These are phyloP conservation scores for Polyporus tsugae DNA, from an alignment of 1,284 basidiomycete species.

Conservation along the genomic window DNA sequence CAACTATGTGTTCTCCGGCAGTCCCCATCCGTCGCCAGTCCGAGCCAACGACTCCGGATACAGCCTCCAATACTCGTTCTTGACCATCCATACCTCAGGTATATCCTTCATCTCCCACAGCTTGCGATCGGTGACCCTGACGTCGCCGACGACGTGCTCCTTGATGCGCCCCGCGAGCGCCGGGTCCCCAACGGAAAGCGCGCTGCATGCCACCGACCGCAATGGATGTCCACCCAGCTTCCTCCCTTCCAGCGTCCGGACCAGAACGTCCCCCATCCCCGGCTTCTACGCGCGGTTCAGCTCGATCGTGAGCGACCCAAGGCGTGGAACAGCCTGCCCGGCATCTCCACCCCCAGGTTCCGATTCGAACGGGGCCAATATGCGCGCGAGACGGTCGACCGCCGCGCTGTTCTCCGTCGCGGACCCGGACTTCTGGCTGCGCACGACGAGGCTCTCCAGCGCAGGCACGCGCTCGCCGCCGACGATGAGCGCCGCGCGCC, in stretches of 20 bases:
- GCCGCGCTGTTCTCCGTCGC: not conserved
- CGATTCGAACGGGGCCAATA: not conserved
- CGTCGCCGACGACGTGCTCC: not conserved
- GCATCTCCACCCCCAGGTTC: no score
- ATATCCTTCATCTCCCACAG: not conserved
- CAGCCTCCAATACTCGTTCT: not conserved
- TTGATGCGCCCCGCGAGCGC: not conserved
- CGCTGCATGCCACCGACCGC: not conserved
- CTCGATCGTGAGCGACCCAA: not conserved
- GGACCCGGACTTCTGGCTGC: not conserved
- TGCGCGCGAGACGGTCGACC: not conserved
- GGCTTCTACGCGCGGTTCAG: not conserved
- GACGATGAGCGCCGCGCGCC: not conserved
- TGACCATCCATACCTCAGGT: not conserved
- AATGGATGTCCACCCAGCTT: not conserved
- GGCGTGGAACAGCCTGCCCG: not conserved
- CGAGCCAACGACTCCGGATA: not conserved
- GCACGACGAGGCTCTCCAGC: slow-evolving; percentile 2
- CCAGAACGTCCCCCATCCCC: not conserved
- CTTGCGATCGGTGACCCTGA: not conserved
- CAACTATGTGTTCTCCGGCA: not conserved
- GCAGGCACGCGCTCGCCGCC: not conserved
- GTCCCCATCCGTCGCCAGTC: not conserved
- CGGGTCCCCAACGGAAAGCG: not conserved
- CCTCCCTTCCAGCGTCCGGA: not conserved